phyloP scores from a whole-genome alignment of 2,329 filamentous ascomycete species.

The Leptographium radiaticola region DNA sequence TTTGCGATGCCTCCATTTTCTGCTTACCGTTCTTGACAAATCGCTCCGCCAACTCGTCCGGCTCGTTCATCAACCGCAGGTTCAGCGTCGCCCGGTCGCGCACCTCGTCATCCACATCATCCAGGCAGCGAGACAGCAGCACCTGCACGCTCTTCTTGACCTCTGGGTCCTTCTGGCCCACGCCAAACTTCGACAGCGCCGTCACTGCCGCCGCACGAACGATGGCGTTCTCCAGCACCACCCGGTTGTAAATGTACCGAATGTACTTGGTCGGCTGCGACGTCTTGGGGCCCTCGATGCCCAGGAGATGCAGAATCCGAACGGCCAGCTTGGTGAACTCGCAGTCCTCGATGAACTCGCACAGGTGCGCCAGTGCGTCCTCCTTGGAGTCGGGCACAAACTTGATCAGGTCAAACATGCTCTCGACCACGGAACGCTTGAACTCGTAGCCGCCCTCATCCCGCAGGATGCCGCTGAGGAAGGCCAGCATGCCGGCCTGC shows the following conservation, averaged over 20 bases:
- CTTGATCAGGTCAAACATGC: constrained; percentile 98
- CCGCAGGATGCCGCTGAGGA: constrained; percentile 90
- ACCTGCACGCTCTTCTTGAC: constrained; percentile 94
- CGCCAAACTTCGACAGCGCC: constrained; percentile 90
- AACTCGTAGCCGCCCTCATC: constrained; percentile 98
- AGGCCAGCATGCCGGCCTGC: constrained; percentile 93
- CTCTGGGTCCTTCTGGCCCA: constrained; percentile 89
- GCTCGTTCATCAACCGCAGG: constrained; percentile 80
- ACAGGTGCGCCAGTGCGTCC: constrained; percentile 81
- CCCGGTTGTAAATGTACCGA: constrained; percentile 97
- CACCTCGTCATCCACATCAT: constrained; percentile 96
- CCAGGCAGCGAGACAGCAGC: constrained; percentile 80
- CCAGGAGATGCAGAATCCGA: constrained; percentile 84
- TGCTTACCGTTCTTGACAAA: constrained; percentile 84
- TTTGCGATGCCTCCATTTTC: neutral
- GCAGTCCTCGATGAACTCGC: constrained; percentile 98
- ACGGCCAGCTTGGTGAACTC: constrained; percentile 98
- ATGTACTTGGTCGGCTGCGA: constrained; percentile 97
- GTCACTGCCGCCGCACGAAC: constrained; percentile 92
- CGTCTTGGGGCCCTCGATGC: constrained; percentile 88
- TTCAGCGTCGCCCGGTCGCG: constrained; percentile 90
- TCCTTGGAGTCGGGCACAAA: constrained; percentile 84
- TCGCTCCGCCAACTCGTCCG: constrained; percentile 69
- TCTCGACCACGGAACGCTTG: constrained; percentile 94
- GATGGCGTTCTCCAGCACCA: constrained; percentile 93